These are phyloP conservation scores for Saturnispora silvae DNA, from an alignment of 805 yeast species.

Conservation along the genomic window DNA sequence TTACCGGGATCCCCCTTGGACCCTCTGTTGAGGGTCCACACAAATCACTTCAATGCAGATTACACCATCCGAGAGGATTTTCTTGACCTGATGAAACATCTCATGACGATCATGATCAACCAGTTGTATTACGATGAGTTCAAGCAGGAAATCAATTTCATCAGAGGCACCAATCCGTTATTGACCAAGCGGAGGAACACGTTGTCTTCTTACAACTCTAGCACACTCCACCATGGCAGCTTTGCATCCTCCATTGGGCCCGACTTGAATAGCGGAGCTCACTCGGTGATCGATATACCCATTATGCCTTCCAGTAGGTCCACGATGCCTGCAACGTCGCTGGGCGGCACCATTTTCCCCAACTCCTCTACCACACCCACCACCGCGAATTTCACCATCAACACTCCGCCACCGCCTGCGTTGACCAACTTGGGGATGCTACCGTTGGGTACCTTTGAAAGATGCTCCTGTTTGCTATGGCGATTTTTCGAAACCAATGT, in stretches of 20 bases:
- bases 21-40: constrained; percentile 10
- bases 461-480: constrained; percentile 11
- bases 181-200: constrained; percentile 15
- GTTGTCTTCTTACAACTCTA: constrained; percentile 1
- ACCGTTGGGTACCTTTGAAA: constrained; percentile 12
- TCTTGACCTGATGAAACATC: constrained; percentile 33
- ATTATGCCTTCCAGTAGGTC: constrained; percentile 8
- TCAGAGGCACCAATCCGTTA: constrained; percentile 22
- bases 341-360: constrained; percentile 6
- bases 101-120: constrained; percentile 26
- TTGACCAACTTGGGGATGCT: constrained; percentile 8
- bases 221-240: neutral
- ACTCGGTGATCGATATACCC: constrained; percentile 9
- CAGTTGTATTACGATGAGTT: constrained; percentile 21
- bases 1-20: constrained; percentile 5
- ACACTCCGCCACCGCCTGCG: neutral
- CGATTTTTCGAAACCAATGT: constrained; percentile 10
- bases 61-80: constrained; percentile 35
- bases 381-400: neutral
- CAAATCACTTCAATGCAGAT: constrained; percentile 14
- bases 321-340: neutral
- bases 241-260: constrained; percentile 2
- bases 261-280: too few relatives aligned
- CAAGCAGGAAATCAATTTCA: constrained; percentile 23
- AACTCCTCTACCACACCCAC: neutral